Percentiles rank a stretch among this genome's conserved stretches.
phyloP scores from a whole-genome alignment of 192 early-diverging fungal genomes.

The Backusella mclennaniae region DNA sequence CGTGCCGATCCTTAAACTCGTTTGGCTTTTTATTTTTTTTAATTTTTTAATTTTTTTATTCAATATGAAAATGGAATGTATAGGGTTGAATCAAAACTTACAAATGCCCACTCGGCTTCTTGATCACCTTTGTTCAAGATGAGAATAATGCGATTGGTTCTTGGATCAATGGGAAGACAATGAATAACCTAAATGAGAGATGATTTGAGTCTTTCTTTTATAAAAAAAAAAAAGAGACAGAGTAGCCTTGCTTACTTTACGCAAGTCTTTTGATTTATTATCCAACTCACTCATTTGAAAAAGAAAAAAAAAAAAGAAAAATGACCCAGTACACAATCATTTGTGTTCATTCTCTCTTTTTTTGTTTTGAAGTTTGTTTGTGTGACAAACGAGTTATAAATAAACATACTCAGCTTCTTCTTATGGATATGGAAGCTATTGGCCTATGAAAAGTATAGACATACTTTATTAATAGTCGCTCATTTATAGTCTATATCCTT shows the following conservation, averaged over 20 bases:
- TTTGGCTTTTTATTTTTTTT: neutral
- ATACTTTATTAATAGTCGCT: too few relatives aligned
- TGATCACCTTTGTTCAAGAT: neutral
- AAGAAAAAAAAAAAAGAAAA: neutral
- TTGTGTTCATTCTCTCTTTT: neutral
- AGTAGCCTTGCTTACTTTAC: neutral
- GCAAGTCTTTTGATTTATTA: neutral
- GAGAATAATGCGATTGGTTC: neutral
- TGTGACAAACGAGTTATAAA: too few relatives aligned
- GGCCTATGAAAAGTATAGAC: too few relatives aligned
- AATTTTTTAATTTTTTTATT: too few relatives aligned
- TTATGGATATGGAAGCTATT: too few relatives aligned
- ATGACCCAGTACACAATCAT: neutral
- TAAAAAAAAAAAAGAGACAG: neutral
- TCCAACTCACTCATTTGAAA: neutral
- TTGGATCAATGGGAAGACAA: neutral
- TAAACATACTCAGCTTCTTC: too few relatives aligned
- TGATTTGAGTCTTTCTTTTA: neutral
- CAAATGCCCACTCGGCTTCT: neutral
- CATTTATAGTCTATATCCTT: too few relatives aligned
- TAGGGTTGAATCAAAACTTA: neutral
- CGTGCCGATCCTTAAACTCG: neutral
- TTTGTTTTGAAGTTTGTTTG: too few relatives aligned
- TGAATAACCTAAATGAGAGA: neutral
- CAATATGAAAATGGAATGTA: too few relatives aligned